Evolutionary conservation across 116 monocot genomes (phyloP).

Genomic region (Zostera marina): DNA sequence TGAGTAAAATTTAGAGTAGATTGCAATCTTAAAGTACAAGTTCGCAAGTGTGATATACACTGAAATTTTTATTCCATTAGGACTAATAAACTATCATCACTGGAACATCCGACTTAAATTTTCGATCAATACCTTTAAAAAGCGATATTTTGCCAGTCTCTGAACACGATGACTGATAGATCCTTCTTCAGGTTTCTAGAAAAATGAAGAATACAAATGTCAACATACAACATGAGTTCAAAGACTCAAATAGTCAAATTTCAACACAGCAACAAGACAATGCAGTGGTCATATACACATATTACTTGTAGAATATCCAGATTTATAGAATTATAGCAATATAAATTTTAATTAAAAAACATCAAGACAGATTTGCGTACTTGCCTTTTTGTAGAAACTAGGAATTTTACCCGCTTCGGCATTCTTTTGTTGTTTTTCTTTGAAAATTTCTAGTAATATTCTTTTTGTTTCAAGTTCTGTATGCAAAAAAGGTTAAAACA

Average conservation of each 20-base stretch:
- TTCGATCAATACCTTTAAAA: constrained; percentile 59
- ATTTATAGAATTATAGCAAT: neutral
- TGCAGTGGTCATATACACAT: neutral
- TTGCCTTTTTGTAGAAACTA: constrained; percentile 92
- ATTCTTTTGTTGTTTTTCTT: constrained; percentile 83
- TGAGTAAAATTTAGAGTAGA: too few relatives aligned
- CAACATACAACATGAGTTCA: neutral
- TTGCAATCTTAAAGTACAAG: neutral
- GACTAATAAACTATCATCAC: neutral
- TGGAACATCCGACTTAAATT: neutral
- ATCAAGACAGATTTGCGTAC: neutral
- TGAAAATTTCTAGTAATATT: constrained; percentile 92
- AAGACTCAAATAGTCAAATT: neutral
- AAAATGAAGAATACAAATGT: constrained; percentile 5
- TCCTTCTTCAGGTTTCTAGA: constrained; percentile 98
- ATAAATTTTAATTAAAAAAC: neutral
- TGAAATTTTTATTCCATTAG: neutral
- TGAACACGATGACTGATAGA: constrained; percentile 96
- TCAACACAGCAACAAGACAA: neutral
- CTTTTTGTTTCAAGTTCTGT: constrained; percentile 97
- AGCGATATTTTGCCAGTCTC: constrained; percentile 89
- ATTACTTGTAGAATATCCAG: too few relatives aligned
- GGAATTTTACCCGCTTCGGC: constrained; percentile 86
- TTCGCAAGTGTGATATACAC: neutral
- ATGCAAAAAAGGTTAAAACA: neutral